Base-by-base conservation (phyloP, 2,329 filamentous ascomycete species). In the Ambrosiella beaveri region DNA sequence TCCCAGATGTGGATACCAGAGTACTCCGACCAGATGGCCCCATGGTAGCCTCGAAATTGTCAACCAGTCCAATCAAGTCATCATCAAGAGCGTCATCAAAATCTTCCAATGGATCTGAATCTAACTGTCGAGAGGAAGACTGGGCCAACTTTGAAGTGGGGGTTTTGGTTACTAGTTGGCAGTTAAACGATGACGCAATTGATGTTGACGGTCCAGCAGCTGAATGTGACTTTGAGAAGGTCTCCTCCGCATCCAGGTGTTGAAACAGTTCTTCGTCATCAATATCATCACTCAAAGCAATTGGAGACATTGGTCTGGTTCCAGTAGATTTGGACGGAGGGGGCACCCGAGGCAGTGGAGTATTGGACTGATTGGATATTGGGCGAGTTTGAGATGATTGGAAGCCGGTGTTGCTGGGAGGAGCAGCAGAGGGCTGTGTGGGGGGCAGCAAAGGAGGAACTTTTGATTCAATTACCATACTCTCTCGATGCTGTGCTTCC, bases 31-130 rank as follows among this genome's bases (percentile, higher is more conserved):
- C 27, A 7, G 45, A n/a, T 8, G 45, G 74, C 0, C 70, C 70
- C 5, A 69, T 71, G 4, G 64, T 61, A 2, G 60, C 62, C 49
- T 63, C 61, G 3, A 64, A 63, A 39, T 44, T 51, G 15, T 61
- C 62, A 13, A 59, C 61, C 4, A 60, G 49, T 12, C 58, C 62
- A 54, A 63, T 59, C 35, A 63, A 52, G n/a, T 62, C 58, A 41
- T 61, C 57, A 50, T 63, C 62, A 15, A 60, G 39, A 9, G 47
- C 51, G 19, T 58, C 56, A 17, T 60, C 59, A 35, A 40, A 40
- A 39, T 61, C 61, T 11, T 59, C 61, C n/a, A 59, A 59, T 39
- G 55, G 58, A 27, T 61, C 58, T 11, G 13, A 45, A 53, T 19
- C 37, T 40, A 13, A 45, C 35, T 13, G 17, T n/a, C 12, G 17